These are phyloP conservation scores for Pueraria montana DNA, from an alignment of 306 rosid species.

Conservation along the genomic window DNA sequence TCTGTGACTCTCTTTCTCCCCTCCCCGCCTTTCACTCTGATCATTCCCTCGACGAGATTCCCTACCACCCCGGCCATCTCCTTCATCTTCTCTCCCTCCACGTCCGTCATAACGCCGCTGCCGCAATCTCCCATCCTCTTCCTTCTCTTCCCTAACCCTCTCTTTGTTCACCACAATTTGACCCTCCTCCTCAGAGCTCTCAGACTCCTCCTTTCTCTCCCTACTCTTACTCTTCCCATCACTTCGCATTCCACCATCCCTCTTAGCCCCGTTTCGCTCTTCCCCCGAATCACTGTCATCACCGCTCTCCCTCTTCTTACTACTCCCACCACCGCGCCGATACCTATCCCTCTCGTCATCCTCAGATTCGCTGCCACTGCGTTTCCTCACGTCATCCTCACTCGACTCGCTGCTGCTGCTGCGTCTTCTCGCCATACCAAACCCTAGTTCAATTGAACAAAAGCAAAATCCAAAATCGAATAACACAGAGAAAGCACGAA, in stretches of 20 bases:
- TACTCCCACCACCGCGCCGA: conserved; percentile 32
- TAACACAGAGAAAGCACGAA: neutral
- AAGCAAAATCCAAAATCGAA: neutral
- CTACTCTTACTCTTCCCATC: conserved; percentile 40
- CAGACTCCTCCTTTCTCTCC: conserved; percentile 40
- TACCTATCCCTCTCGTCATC: conserved; percentile 49
- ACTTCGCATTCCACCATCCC: neutral
- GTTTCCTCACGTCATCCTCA: conserved; percentile 58
- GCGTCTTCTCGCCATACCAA: conserved; percentile 61
- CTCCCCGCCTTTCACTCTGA: conserved; percentile 46
- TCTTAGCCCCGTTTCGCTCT: conserved; percentile 28
- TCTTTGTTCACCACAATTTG: conserved; percentile 44
- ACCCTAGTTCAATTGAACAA: neutral
- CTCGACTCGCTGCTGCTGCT: conserved; percentile 54
- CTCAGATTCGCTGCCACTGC: conserved; percentile 54
- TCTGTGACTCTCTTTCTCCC: conserved; percentile 41
- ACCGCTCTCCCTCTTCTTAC: conserved; percentile 34
- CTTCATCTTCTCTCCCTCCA: conserved; percentile 31
- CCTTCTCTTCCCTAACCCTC: conserved; percentile 32
- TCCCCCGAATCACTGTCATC: conserved; percentile 36
- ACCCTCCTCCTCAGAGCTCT: conserved; percentile 53
- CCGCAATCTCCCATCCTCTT: conserved; percentile 41
- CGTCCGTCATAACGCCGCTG: conserved; percentile 1
- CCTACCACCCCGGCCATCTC: conserved; percentile 39
- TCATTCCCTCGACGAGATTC: conserved; percentile 43